A percentile compares a stretch with the other conserved stretches of the same genome.
Evolutionary conservation across 108 stramenopile species (phyloP).

Genomic region (Mediolabrus comicus): DNA sequence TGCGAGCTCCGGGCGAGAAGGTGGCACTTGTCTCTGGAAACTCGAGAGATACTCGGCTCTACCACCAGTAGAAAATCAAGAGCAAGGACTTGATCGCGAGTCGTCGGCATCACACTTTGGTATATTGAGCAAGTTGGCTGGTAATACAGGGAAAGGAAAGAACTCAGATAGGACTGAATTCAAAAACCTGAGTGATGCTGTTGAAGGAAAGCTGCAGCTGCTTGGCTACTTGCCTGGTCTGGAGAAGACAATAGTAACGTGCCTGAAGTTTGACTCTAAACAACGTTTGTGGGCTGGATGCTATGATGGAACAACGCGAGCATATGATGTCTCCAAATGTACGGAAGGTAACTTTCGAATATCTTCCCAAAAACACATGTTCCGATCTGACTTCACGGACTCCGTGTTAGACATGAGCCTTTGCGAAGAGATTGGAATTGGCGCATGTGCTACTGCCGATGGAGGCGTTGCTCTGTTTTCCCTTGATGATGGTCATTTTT

Average conservation of each 20-base stretch:
- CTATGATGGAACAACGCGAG: conserved; percentile 49
- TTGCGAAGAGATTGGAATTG: conserved; percentile 45
- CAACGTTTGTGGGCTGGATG: conserved; percentile 46
- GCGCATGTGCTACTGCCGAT: conserved; percentile 50
- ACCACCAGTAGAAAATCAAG: not conserved
- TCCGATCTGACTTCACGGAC: conserved; percentile 29
- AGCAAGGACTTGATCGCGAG: not conserved
- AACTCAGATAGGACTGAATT: not conserved
- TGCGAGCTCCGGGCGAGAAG: conserved; percentile 57
- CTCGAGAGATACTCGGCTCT: conserved; percentile 1
- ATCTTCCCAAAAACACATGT: conserved; percentile 11
- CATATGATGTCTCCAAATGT: conserved; percentile 28
- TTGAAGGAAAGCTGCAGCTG: conserved; percentile 3
- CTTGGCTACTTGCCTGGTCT: conserved; percentile 7
- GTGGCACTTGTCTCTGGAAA: conserved; percentile 49
- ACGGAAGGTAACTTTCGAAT: conserved; percentile 15
- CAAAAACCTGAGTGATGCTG: not conserved
- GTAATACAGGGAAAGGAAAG: not conserved
- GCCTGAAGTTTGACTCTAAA: conserved; percentile 47
- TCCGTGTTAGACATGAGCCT: conserved; percentile 36
- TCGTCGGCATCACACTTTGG: not conserved
- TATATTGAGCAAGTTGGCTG: not conserved
- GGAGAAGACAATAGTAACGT: conserved; percentile 34
- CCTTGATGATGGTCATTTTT: conserved; percentile 43
- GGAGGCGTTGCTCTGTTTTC: conserved; percentile 51